Evolutionary conservation across 2,329 filamentous ascomycete genomes (phyloP), one percentile per base, ranked within the genome.

Genomic region (Zelopaecilomyces penicillatus): DNA sequence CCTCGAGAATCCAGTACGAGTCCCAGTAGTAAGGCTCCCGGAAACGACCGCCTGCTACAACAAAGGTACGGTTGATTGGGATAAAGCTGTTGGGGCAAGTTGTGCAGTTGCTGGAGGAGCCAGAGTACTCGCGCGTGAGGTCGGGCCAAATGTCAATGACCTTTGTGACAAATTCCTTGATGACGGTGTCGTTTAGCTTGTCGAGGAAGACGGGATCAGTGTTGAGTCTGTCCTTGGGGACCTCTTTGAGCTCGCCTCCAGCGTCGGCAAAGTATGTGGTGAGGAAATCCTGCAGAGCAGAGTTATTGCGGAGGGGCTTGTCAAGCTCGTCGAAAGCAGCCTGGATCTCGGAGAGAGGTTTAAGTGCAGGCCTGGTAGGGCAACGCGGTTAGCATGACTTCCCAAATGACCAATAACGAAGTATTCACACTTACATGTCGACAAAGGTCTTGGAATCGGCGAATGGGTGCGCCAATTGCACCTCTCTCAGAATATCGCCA

Each of bases 11-110:
- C 80, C 78, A 83, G 64, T 76, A 84, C 30, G 78, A 80, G 59
- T 85, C 80, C 81, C 81, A 85, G 60, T 85, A 85, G 57, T 85
- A 85, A 2, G 78, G 73, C 61, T 85, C 82, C 31, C 81, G 70
- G 67, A 85, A 85, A 30, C 82, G 77, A n/a, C 82, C 81, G 9
- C 81, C 81, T 4, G 81, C 80, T 11, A 85, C 74, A n/a, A 85
- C 79, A 54, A 85, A 85, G 3, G 79, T 81, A 46, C 78, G 75
- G 54, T 82, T 82, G 47, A 85, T 58, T 5, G 80, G 77, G 45
- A 85, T 76, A 61, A 82, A 84, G 57, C 80, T 83, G 53, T 73
- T 73, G 31, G 79, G 78, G 49, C 80, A 85, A 31, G 70, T 70
- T 6, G 69, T 65, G 65, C 80, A 84, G 52, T 73, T 74, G 27